Evolutionary conservation across 1,284 basidiomycete species (phyloP), one percentile per base, ranked within the genome.

Genomic region (Ustilago loliicola): DNA sequence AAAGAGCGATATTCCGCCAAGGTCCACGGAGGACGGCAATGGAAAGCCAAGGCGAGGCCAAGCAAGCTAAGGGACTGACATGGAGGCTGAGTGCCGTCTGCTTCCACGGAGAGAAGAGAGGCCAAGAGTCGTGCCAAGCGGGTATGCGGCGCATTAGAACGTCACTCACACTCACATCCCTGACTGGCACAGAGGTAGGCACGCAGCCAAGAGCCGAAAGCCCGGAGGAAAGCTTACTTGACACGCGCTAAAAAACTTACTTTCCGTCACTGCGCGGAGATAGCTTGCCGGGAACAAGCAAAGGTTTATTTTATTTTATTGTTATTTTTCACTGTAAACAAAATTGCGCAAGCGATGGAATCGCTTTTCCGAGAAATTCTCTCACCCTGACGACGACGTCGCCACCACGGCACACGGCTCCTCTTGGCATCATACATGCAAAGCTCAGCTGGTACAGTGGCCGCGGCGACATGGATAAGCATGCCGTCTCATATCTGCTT

Each of bases 221-320:
- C 6, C 38, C 42, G 21, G 42, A 50, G 32, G 40, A 40, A 55
- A 55, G 53, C 53, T 55, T 55, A 55, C 53, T 55, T 55, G 53
- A 55, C 53, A 34, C 36, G 53, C 53, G 53, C 30, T 34, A 38
- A 55, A 38, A 50, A 50, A 50, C 27, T 50, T 48, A 48, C 7
- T 11, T 50, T 6, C 48, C 25, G 17, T 25, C 23, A 29, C 36
- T 38, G 36, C 48, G 48, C 48, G 48, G 48, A 50, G 48, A 50
- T 50, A 50, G 48, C 48, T 50, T 27, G 25, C 48, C 25, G 48
- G 27, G 25, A 50, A 17, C 23, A 27, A 50, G 48, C 1, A 29
- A 50, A 50, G n/a, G 6, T 2, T 2, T 34, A 1, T 2, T 34
- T 34, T 34, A 8, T 34, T 34, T 34, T 2, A 8, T 34, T 34